Evolutionary conservation across 2,329 filamentous ascomycete genomes (phyloP), one percentile per base, ranked within the genome.

Genomic region (Cordyceps farinosa): DNA sequence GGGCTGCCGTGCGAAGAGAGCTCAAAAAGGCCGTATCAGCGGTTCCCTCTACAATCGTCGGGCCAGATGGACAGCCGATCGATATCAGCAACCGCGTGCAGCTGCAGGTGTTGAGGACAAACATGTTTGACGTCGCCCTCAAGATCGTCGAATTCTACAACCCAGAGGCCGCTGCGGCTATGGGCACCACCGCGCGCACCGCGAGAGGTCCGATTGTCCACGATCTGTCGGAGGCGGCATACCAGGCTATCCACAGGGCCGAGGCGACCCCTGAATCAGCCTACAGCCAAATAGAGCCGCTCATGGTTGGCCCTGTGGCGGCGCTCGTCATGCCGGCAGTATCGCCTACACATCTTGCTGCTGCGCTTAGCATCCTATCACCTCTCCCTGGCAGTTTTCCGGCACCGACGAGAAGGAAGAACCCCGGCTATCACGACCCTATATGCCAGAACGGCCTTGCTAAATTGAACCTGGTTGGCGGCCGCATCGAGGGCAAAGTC

Each of bases 391-490:
- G 87, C 3, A 79, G 84, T 6, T 98, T 96, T 74, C 89, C 92
- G 0, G 87, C 91, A 4, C 94, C 94, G 1, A 86, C 85, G 58
- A 84, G 91, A 65, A 89, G 84, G 75, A 88, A 86, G 69, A 91
- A 84, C 70, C 92, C 94, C 0, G 87, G 88, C 13, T 97, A 92
- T 77, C 84, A 96, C 74, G 94, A 97, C 62, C 82, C 86, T 0
- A 76, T 82, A 1, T 91, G 94, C 61, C 93, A 97, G 76, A 85
- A 80, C 67, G 95, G 90, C 8, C 75, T 99, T 69, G 87, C 92
- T 71, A 99, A 99, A 79, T 78, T 99, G 66, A 82, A 96, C 74
- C 78, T 99, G 40, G 79, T 99, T 15, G 95, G 92, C 60, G 93
- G 93, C 15, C 84, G 95, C 58, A 85, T 97, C 36, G 95, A 99